These are phyloP conservation scores for Leptographium flavum DNA, from an alignment of 2,329 filamentous ascomycete species.

Conservation along the genomic window DNA sequence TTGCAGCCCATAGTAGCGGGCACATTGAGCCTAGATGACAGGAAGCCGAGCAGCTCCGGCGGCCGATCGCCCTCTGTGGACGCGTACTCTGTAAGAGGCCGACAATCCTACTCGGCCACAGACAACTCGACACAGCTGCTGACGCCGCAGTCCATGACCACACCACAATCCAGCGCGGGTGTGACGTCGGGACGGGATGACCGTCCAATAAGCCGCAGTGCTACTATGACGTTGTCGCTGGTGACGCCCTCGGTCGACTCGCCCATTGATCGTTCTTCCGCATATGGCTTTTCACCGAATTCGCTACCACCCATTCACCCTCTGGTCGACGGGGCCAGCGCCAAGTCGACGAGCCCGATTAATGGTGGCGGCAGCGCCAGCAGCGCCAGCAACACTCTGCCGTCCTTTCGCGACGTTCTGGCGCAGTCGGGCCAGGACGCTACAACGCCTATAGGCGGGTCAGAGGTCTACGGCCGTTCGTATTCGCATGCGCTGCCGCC, in stretches of 20 bases:
- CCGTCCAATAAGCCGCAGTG: not conserved
- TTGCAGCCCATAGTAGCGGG: too few species aligned
- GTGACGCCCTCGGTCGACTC: constrained; percentile 3
- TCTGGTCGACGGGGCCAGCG: not conserved
- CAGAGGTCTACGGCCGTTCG: not conserved
- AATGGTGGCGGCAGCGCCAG: not conserved
- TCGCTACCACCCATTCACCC: not conserved
- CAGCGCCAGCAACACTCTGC: not conserved
- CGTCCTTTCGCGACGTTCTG: not conserved
- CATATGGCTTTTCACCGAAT: not conserved
- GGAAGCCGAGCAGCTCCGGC: not conserved
- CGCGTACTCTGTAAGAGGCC: not conserved
- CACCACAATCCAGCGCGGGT: not conserved
- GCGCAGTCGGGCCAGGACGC: not conserved
- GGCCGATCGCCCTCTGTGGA: not conserved
- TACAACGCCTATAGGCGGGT: not conserved
- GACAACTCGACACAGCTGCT: not conserved
- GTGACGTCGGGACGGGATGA: not conserved
- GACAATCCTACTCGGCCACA: not conserved
- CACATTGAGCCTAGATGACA: too few species aligned
- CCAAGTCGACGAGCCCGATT: not conserved
- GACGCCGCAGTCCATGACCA: constrained; percentile 1
- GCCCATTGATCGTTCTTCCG: constrained; percentile 1
- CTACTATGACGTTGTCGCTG: not conserved
- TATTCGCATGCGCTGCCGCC: constrained; percentile 17